Evolutionary conservation across 495 filamentous ascomycete genomes (phyloP), one percentile per base, ranked within the genome.

Genomic region (Penicillium odoratum): DNA sequence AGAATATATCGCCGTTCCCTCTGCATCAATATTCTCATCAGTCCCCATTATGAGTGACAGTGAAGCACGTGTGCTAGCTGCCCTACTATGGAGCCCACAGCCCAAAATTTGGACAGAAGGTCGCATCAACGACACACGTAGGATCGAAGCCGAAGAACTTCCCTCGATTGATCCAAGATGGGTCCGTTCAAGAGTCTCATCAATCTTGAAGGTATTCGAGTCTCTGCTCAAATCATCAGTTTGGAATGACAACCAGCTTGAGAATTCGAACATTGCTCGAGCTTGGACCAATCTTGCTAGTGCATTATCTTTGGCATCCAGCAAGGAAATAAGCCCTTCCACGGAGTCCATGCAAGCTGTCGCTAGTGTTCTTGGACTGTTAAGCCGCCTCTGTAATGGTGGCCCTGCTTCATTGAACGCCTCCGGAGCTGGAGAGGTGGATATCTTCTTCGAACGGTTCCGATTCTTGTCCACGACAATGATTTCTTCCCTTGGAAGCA

Each of bases 261-360:
- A 69, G 13, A 60, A 62, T 25, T 77, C 73, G 3, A 66, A 75
- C 29, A 78, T 84, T 28, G 78, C 76, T 36, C 68, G 70, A 10
- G 77, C 93, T 42, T 97, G 94, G 93, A 68, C 71, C 10, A 79
- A 74, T 47, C 83, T 96, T 29, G 81, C 87, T 15, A 81, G 74
- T 11, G 84, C 90, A 7, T 70, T 97, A 31, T 85, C 87, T 4
- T 81, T 86, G 51, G 93, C 94, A 0, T 89, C 89, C 6, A 86
- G 81, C 44, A 94, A 95, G 71, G 94, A 98, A 67, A 86, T 98
- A 54, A 97, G 92, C 61, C 88, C 93, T 11, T 91, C 91, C 0
- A 81, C 81, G 25, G 92, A 98, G 55, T 87, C 89, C 5, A 90
- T 89, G 73, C 79, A 85, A 49, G 91, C 92, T 44, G 80, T 96